Evolutionary conservation across 2,329 filamentous ascomycete species (phyloP).

Genomic region (Pseudocercospora cruenta): DNA sequence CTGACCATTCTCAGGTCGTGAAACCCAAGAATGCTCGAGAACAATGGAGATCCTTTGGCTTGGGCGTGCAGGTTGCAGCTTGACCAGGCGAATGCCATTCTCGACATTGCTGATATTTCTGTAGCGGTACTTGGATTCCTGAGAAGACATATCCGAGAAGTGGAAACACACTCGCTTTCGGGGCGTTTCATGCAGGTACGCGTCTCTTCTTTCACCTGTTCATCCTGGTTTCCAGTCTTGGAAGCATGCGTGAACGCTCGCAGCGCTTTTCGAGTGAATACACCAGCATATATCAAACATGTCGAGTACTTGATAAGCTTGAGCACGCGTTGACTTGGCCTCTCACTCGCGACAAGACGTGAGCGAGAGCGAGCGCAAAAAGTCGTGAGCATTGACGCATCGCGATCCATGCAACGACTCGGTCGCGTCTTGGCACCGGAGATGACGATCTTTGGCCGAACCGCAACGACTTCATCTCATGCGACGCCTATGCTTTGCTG

Average conservation of each 20-base stretch:
- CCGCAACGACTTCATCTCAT: background rate
- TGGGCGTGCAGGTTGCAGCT: slow-evolving; percentile 32
- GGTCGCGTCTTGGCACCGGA: background rate
- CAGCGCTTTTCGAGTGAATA: too few species aligned
- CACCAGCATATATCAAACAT: background rate
- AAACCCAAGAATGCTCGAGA: slow-evolving; percentile 33
- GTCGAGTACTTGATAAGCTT: background rate
- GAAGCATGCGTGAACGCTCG: background rate
- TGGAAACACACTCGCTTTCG: background rate
- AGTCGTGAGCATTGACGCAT: background rate
- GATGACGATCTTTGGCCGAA: background rate
- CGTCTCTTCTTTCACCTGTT: background rate
- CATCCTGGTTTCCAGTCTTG: background rate
- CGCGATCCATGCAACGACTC: background rate
- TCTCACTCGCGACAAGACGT: too few species aligned
- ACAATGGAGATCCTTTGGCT: slow-evolving; percentile 32
- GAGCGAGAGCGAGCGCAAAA: too few species aligned
- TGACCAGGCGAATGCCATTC: slow-evolving; percentile 34
- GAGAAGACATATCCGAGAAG: background rate
- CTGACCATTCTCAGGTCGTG: slow-evolving; percentile 19
- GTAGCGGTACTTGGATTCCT: background rate
- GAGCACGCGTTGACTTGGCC: too few species aligned
- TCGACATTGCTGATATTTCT: slow-evolving; percentile 6
- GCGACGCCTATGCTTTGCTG: too few species aligned
- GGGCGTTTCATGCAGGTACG: background rate